Evolutionary conservation across 768 basidiomycete species (phyloP), one percentile per base, ranked within the genome.

Genomic region (Kwoniella dejecticola): DNA sequence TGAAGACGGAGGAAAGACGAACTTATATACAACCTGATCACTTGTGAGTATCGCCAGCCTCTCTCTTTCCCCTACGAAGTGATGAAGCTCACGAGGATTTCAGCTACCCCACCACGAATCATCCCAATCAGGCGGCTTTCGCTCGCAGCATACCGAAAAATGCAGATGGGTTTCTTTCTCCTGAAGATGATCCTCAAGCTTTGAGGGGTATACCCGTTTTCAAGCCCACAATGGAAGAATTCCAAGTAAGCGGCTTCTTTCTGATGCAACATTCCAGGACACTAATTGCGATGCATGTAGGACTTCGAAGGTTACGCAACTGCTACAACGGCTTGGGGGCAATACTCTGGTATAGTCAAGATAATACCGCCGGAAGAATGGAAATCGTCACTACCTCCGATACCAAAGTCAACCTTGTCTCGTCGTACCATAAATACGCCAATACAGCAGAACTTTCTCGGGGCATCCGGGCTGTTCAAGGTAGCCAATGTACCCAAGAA

Each of bases 301-400:
- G 75, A 93, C 79, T 98, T 97, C 78, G 95, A 99, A 73, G 87
- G 75, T 11, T 98, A 91, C 77, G 88, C 96, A 84, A 87, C 85
- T 65, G 85, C 80, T 62, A 84, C 98, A 45, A 91, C 94, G 76
- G 84, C 86, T 62, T 99, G 96, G 91, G 96, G 96, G 0, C 84
- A 83, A 75, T 83, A 83, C 59, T 92, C 91, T 66, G 96, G 96
- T 23, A 95, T 98, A 66, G 88, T 94, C 63, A 99, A 99, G 80
- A 86, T 99, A 64, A 89, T 99, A 62, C 95, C 95, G 29, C 95
- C 95, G 4, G 85, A 86, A 70, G 90, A 95, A 82, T 98, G 94
- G 94, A 84, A 83, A 26, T 84, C 86, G 52, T 79, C 87, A 1
- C 80, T 97, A 21, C 91, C 92, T 6, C 77, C 87, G 4, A 80